Evolutionary conservation across 305 asterid genomes (phyloP), one percentile per base, ranked within the genome.

Genomic region (Ajuga reptans): DNA sequence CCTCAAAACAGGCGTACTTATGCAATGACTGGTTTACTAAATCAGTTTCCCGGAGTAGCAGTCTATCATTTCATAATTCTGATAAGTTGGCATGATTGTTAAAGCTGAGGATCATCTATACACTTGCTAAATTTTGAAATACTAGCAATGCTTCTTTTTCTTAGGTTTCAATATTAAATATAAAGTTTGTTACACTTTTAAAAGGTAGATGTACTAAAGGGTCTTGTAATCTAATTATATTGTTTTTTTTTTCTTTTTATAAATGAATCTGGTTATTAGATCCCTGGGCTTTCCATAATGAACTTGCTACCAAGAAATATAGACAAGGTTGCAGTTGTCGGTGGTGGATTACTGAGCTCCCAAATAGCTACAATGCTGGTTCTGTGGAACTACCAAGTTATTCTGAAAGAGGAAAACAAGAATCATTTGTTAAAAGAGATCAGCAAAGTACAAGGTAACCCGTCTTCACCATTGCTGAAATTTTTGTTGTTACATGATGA

Each of bases 301-400:
- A 80, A 77, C 31, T 77, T 85, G 74, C 76, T 56, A 68, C 84
- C 88, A 12, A 84, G 83, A 65, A 79, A 76, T 66, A 77, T 82
- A 55, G 72, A 53, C 16, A 84, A 84, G 77, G 81, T 82, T 77
- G 92, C 84, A 64, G 68, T 86, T 78, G 21, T 86, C 53, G 87
- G 83, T 59, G 89, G 86, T 42, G 92, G 89, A 57, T 14, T 74
- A 49, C 68, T 80, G 84, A 82, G 85, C 49, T 73, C 84, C 24
- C 80, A 75, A 31, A 79, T 84, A 68, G 89, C 82, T 56, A 68
- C 83, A 16, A 54, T 71, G 50, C 72, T 86, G 69, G 69, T 79
- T 61, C 75, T 82, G 10, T 52, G 72, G 42, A 77, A 67, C 62
- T 77, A 69, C 61, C 78, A 36, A 63, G 87, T 86, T 15, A 72